Conservation (phyloP, 768 basidiomycete species). For the Agrocybe pediades region DNA sequence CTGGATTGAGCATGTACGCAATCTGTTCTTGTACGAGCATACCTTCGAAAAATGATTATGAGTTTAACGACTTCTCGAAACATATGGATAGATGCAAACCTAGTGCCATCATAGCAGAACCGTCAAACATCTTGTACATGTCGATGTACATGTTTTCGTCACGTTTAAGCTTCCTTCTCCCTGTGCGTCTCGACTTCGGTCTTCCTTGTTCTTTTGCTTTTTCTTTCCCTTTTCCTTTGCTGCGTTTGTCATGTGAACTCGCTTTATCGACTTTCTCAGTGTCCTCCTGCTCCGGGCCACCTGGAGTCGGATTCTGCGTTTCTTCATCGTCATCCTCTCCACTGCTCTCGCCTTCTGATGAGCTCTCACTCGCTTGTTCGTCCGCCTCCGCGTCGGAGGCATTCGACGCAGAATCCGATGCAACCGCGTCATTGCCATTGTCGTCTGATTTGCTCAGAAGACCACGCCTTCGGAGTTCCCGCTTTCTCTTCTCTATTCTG, state of each 20-base stretch:
- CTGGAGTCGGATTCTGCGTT: too few species aligned
- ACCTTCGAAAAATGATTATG: slow-evolving; percentile 36
- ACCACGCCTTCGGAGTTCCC: slow-evolving; percentile 9
- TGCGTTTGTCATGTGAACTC: background rate
- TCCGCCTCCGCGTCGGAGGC: background rate
- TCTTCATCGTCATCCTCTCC: slow-evolving; percentile 10
- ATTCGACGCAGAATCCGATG: slow-evolving; percentile 1
- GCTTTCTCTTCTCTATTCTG: slow-evolving; percentile 43
- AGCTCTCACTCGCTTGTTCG: slow-evolving; percentile 6
- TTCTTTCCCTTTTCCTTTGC: slow-evolving; percentile 21
- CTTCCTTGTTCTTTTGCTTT: slow-evolving; percentile 7
- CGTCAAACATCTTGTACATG: slow-evolving; percentile 79
- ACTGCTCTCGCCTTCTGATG: slow-evolving; percentile 14
- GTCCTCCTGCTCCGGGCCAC: slow-evolving; percentile 15
- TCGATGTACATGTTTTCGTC: slow-evolving; percentile 40
- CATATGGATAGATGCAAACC: slow-evolving; percentile 30
- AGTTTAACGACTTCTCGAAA: background rate
- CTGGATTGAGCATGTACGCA: slow-evolving; percentile 38
- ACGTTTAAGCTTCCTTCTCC: slow-evolving; percentile 14
- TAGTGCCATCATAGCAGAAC: slow-evolving; percentile 71
- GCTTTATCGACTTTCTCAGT: slow-evolving; percentile 9
- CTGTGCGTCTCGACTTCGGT: slow-evolving; percentile 6
- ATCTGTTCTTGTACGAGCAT: slow-evolving; percentile 73
- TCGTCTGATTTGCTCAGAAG: background rate
- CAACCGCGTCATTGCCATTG: background rate